Evolutionary conservation across 345 rosid genomes (phyloP), one percentile per base, ranked within the genome.

Genomic region (Erucastrum elatum): DNA sequence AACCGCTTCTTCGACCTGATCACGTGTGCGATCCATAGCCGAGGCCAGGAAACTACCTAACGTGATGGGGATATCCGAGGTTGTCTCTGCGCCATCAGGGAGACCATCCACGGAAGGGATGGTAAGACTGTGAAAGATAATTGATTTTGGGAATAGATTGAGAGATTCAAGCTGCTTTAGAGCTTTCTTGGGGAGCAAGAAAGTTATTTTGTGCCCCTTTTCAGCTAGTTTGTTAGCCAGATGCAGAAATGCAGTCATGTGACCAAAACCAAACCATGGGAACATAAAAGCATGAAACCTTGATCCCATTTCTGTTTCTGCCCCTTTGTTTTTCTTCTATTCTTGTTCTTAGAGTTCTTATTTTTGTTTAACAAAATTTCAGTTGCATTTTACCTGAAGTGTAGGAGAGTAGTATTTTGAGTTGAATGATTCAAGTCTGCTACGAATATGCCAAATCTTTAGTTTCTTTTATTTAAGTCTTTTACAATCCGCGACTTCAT

Each of bases 201-300:
- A 51, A n/a, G 56, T 51, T 17, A 51, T 51, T n/a, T 51, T 51
- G 56, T 51, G 56, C 56, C 56, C 56, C n/a, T 51, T 51, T n/a
- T 51, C 21, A 5, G 56, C 56, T 51, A 51, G 56, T 4, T 51
- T 51, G 21, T 51, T 51, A 51, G 56, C 56, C 56, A 51, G 8
- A 51, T 51, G 56, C 17, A 51, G 17, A 51, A 51, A 51, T 13
- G 56, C 56, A 1, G 56, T 51, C 56, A 51, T 51, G 56, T 51
- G 56, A 4, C 56, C 56, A 51, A 51, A 51, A 51, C 56, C 56
- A n/a, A 51, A 51, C 56, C 56, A 51, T 51, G 56, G 56, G 16
- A 85, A 84, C 87, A 87, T 87, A 21, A 79, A 72, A 2, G 85
- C 63, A 53, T 83, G 88, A 16, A 79, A 61, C 26, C 49, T 61